phyloP scores from a whole-genome alignment of 768 basidiomycete genomes.

The Naganishia onofrii region DNA sequence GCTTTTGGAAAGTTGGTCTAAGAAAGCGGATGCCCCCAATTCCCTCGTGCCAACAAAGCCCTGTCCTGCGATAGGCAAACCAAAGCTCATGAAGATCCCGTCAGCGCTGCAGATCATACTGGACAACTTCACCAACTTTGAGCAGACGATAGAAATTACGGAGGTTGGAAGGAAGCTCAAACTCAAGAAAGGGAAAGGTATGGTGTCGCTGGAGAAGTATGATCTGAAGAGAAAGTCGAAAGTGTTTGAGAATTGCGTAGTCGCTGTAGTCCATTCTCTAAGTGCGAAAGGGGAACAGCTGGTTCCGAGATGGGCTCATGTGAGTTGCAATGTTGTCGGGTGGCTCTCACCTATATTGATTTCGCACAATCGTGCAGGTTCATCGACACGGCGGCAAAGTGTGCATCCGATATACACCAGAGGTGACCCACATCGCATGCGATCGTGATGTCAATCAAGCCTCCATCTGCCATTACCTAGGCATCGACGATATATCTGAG shows the following conservation, averaged over 20 bases:
- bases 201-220: background rate
- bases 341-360: no score
- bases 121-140: constrained; percentile 4
- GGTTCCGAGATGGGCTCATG: background rate
- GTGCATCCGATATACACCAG: constrained; percentile 8
- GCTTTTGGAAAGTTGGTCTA: background rate
- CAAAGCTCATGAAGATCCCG: background rate
- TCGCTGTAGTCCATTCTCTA: background rate
- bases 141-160: background rate
- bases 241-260: background rate
- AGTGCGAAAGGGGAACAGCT: constrained; percentile 10
- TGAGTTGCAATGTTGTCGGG: background rate
- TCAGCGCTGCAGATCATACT: background rate
- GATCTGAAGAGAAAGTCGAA: background rate
- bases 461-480: constrained; percentile 3
- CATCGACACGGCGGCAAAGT: constrained; percentile 7
- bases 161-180: background rate
- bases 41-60: background rate
- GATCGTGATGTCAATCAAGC: background rate
- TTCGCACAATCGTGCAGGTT: no score
- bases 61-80: background rate
- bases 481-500: constrained; percentile 1
- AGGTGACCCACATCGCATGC: constrained; percentile 15
- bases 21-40: background rate
- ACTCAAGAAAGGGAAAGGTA: constrained; percentile 11